Percentiles rank a stretch among this genome's conserved stretches.
Evolutionary conservation across 2,329 filamentous ascomycete species (phyloP).

Genomic region (Hymenoscyphus infarciens): DNA sequence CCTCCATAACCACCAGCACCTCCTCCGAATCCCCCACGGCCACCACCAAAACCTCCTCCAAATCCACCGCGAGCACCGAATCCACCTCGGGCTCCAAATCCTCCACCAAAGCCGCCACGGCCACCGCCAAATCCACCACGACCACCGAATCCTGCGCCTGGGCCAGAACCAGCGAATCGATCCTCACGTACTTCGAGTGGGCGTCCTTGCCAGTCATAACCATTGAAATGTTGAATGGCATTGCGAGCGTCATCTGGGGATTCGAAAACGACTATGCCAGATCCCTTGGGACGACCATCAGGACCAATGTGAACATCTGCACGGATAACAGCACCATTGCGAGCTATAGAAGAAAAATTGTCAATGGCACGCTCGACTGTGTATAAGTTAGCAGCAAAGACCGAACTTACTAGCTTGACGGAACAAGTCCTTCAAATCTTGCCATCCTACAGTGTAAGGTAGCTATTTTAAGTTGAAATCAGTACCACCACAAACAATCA

Average conservation of each 20-base stretch:
- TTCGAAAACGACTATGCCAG: slow-evolving; percentile 95
- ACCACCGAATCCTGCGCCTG: slow-evolving; percentile 42
- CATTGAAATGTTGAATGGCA: slow-evolving; percentile 96
- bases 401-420: slow-evolving; percentile 83
- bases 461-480: slow-evolving; percentile 60
- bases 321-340: slow-evolving; percentile 78
- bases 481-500: slow-evolving; percentile 30
- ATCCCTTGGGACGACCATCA: slow-evolving; percentile 92
- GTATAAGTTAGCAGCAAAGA: slow-evolving; percentile 28
- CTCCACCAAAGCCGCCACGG: slow-evolving; percentile 52
- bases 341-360: slow-evolving; percentile 40
- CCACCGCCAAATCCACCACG: slow-evolving; percentile 42
- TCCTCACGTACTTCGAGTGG: slow-evolving; percentile 93
- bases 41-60: slow-evolving; percentile 56
- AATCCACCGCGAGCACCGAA: slow-evolving; percentile 49
- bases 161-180: slow-evolving; percentile 70
- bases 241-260: slow-evolving; percentile 91
- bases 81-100: slow-evolving; percentile 52
- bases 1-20: slow-evolving; percentile 31
- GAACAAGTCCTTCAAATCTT: slow-evolving; percentile 98
- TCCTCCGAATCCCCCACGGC: slow-evolving; percentile 41
- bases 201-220: slow-evolving; percentile 97
- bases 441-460: slow-evolving; percentile 96
- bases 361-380: slow-evolving; percentile 26
- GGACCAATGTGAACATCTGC: slow-evolving; percentile 92